phyloP scores from a whole-genome alignment of 1,139 yeast genomes.

The Wickerhamomyces sp. region DNA sequence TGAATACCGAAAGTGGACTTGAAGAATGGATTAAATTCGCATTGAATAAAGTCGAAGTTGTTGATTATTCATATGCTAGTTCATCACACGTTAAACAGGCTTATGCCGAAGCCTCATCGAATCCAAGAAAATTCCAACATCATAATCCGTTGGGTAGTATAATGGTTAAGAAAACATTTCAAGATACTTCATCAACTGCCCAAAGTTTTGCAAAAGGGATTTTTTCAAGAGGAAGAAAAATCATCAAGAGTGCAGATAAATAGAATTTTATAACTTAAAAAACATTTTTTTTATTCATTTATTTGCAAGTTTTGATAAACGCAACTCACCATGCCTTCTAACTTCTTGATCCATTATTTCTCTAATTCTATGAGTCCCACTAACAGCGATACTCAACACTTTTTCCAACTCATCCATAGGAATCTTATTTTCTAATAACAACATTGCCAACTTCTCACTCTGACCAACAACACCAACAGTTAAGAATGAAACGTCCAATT shows the following conservation, averaged over 20 bases:
- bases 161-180: slow-evolving; percentile 19
- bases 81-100: slow-evolving; percentile 21
- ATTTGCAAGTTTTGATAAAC: slow-evolving; percentile 29
- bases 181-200: slow-evolving; percentile 23
- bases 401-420: slow-evolving; percentile 78
- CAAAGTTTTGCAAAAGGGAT: slow-evolving; percentile 25
- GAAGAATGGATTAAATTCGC: slow-evolving; percentile 37
- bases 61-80: slow-evolving; percentile 14
- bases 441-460: slow-evolving; percentile 68
- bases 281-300: slow-evolving; percentile 16
- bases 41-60: slow-evolving; percentile 14
- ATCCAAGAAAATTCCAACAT: slow-evolving; percentile 12
- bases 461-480: slow-evolving; percentile 85
- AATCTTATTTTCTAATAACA: slow-evolving; percentile 76
- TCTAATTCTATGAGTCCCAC: slow-evolving; percentile 81
- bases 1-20: slow-evolving; percentile 40
- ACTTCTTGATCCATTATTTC: slow-evolving; percentile 85
- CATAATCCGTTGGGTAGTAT: slow-evolving; percentile 18
- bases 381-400: slow-evolving; percentile 77
- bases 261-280: no score
- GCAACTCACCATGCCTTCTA: slow-evolving; percentile 58
- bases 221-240: slow-evolving; percentile 25
- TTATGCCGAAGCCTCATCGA: slow-evolving; percentile 21
- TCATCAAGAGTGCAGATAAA: slow-evolving; percentile 17
- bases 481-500: slow-evolving; percentile 71